A percentile compares a stretch with the other conserved stretches of the same genome.
Conservation (phyloP, 2,329 filamentous ascomycete species). For the Coniochaeta prunicola region DNA sequence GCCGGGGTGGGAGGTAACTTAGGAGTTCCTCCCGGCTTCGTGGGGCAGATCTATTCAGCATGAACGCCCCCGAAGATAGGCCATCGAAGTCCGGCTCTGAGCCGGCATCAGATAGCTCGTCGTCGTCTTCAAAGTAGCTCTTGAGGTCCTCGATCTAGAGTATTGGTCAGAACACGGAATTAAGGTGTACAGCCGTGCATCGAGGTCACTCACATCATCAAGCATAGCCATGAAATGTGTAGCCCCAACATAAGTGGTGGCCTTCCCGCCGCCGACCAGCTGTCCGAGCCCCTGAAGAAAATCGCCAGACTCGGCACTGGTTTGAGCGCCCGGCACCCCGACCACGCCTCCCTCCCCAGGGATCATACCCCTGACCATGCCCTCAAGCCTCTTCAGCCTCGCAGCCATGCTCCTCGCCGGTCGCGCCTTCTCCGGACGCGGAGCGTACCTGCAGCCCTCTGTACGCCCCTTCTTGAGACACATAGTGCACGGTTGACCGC, state of each 20-base stretch:
- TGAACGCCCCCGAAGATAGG: conserved; percentile 32
- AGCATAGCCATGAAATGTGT: conserved; percentile 55
- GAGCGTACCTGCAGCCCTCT: conserved; percentile 41
- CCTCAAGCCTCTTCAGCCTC: conserved; percentile 46
- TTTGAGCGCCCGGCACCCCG: conserved; percentile 5
- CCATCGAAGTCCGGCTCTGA: conserved; percentile 21
- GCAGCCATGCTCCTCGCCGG: conserved; percentile 44
- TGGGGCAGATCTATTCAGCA: conserved; percentile 30
- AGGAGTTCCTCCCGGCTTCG: conserved; percentile 39
- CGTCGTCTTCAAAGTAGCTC: conserved; percentile 43
- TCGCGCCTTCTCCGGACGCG: conserved; percentile 31
- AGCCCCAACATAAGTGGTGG: conserved; percentile 47
- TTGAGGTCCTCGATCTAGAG: conserved; percentile 51
- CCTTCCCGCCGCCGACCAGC: conserved; percentile 29
- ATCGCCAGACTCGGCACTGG: conserved; percentile 15
- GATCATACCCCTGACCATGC: conserved; percentile 51
- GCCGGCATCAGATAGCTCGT: conserved; percentile 15
- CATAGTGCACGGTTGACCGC: conserved; percentile 42
- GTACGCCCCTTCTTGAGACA: conserved; percentile 41
- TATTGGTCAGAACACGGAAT: neutral
- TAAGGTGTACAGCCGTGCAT: neutral
- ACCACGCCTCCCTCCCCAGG: conserved; percentile 23
- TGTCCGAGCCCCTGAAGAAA: conserved; percentile 13
- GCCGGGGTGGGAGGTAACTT: conserved; percentile 36
- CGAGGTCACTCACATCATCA: conserved; percentile 40